Conservation (phyloP, 345 rosid species). For the Populus nigra region DNA sequence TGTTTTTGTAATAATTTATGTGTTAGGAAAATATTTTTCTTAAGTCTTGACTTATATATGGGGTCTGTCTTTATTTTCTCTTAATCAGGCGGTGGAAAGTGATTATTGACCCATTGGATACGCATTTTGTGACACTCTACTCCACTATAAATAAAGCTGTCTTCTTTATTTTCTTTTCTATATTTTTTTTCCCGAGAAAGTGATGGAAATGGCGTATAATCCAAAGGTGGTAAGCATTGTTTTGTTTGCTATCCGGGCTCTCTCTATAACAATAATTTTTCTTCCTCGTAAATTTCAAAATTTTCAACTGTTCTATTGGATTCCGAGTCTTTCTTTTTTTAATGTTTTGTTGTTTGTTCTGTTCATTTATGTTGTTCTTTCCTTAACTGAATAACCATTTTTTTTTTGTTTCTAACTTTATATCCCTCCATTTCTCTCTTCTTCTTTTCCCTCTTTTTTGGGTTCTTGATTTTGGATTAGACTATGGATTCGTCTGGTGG, state of each 20-base stretch:
- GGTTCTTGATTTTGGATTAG: constrained; percentile 11
- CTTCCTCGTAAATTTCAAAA: not conserved
- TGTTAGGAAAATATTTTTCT: not conserved
- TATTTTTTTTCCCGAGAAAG: constrained; percentile 23
- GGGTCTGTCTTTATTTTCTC: not conserved
- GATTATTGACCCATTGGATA: constrained; percentile 19
- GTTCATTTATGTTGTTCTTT: not conserved
- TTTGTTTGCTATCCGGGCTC: constrained; percentile 6
- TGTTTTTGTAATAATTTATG: not conserved
- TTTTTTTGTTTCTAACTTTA: not conserved
- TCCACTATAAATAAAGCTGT: not conserved
- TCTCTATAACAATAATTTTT: not conserved
- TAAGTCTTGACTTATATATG: constrained; percentile 25
- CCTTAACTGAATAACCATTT: not conserved
- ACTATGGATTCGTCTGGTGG: not conserved
- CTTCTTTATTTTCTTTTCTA: not conserved
- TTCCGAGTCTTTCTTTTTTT: not conserved
- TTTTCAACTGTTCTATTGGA: constrained; percentile 29
- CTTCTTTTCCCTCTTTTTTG: not conserved
- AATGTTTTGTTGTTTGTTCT: not conserved
- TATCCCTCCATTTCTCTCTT: not conserved
- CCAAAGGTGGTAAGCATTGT: constrained; percentile 48
- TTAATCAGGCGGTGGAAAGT: constrained; percentile 23
- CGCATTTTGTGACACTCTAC: constrained; percentile 24
- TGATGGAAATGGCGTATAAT: constrained; percentile 48